Evolutionary conservation across 192 early-diverging fungal genomes (phyloP), one percentile per base, ranked within the genome.

Genomic region (Coemansia sp.): DNA sequence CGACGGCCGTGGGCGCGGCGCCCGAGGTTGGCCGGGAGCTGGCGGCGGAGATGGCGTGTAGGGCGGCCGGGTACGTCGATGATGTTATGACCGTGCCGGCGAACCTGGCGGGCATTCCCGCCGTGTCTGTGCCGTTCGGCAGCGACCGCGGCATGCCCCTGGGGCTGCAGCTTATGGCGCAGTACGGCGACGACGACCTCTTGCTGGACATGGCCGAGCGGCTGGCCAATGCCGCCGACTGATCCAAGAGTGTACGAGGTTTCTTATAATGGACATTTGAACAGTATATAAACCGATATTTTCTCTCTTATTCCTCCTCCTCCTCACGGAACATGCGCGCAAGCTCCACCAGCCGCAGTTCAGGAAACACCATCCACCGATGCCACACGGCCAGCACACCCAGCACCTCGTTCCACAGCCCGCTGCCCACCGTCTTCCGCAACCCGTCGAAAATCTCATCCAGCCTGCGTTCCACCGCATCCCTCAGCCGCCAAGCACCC

Each of bases 21-120:
- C 91, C 90, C 7, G 66, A 62, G 14, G 58, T 50, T 14, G 13
- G 88, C 19, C 68, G 58, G 18, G 64, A 54, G 14, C 41, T 56
- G 15, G 61, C 62, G 15, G 64, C 68, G 38, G 70, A 76, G 34
- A 10, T 6, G 5, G 1, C 9, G 34, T 37, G 34, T 9, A 48
- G 13, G 9, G 79, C 86, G 7, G 62, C 83, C 27, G 78, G 68
- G n/a, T 95, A 89, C 55, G 73, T 91, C 38, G 89, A 91, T 62
- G 95, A 97, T 78, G 86, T 93, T 14, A 84, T 95, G 81, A 95
- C 93, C 7, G 86, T 95, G 1, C 89, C 95, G 14, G 89, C 89
- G 6, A 91, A 86, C 55, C 72, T 97, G 56, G 93, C 92, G 0
- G 95, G 95, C 30, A 66, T 88, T 13, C 89, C 89, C 17, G 86